phyloP scores from a whole-genome alignment of 345 rosid genomes.

The Adansonia digitata region DNA sequence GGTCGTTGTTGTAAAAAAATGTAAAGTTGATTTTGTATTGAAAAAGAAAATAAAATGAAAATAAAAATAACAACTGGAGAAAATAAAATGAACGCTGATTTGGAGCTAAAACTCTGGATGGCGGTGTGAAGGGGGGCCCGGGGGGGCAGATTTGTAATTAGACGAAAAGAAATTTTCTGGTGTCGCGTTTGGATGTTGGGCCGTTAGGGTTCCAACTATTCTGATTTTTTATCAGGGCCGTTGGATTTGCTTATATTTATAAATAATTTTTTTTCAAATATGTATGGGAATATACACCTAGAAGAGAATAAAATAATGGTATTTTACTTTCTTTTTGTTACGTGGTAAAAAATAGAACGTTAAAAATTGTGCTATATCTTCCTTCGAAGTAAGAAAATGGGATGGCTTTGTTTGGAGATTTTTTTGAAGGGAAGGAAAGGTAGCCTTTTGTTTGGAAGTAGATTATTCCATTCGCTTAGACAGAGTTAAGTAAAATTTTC shows the following conservation, averaged over 20 bases:
- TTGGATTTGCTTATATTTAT: slow-evolving; percentile 22
- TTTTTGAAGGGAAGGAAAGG: neutral
- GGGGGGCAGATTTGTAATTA: slow-evolving; percentile 30
- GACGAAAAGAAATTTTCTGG: neutral
- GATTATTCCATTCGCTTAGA: too few relatives aligned
- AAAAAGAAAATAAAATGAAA: neutral
- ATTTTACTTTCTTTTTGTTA: neutral
- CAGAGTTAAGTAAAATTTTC: too few relatives aligned
- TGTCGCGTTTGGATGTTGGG: neutral
- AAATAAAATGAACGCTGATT: neutral
- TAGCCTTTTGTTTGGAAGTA: slow-evolving; percentile 1
- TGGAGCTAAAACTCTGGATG: neutral
- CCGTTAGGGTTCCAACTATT: slow-evolving; percentile 8
- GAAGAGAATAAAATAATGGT: neutral
- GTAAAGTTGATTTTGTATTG: neutral
- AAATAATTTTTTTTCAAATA: neutral
- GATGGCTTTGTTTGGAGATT: neutral
- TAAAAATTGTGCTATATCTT: neutral
- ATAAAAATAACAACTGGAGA: neutral
- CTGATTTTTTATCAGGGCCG: slow-evolving; percentile 17
- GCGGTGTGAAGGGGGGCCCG: slow-evolving; percentile 21
- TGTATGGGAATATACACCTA: neutral
- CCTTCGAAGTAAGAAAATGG: slow-evolving; percentile 11
- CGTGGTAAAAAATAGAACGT: neutral
- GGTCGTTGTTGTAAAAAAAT: neutral